Evolutionary conservation across 345 rosid genomes (phyloP).

Genomic region (Streptanthus diversifolius): DNA sequence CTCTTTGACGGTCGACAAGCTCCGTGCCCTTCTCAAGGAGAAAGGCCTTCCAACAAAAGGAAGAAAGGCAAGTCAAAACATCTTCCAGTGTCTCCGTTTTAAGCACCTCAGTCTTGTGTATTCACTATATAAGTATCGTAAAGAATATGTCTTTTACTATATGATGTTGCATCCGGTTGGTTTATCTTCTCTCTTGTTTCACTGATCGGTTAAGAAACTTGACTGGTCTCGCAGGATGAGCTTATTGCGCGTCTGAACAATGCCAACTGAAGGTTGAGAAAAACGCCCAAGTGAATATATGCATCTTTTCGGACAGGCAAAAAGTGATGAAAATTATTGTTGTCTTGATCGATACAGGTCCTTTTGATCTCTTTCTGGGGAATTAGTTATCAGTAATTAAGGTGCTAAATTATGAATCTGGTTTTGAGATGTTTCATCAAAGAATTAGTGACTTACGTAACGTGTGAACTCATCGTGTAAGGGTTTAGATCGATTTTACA

Average conservation of each 20-base stretch:
- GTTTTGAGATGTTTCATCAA: not conserved
- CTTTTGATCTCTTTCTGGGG: not conserved
- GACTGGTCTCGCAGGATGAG: constrained; percentile 62
- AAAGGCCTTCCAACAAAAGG: constrained; percentile 70
- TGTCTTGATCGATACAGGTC: constrained; percentile 5
- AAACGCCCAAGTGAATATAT: not conserved
- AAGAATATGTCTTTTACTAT: not conserved
- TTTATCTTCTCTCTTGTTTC: not conserved
- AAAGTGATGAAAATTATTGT: not conserved
- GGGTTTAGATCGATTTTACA: not conserved
- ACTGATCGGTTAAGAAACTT: not conserved
- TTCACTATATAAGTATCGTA: not conserved
- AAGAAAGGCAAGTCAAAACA: constrained; percentile 58
- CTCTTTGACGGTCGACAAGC: constrained; percentile 80
- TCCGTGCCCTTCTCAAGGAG: constrained; percentile 78
- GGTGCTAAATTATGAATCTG: constrained; percentile 1
- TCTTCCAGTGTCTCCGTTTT: not conserved
- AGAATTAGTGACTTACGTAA: not conserved
- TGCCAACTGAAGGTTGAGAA: constrained; percentile 33
- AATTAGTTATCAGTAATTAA: not conserved
- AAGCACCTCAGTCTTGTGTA: not conserved
- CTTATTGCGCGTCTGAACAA: constrained; percentile 70
- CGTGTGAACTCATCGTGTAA: not conserved
- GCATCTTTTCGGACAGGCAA: constrained; percentile 1
- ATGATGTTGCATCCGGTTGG: constrained; percentile 2